Base-by-base conservation (phyloP, 2,329 filamentous ascomycete genomes). In the Fusarium sp. region DNA sequence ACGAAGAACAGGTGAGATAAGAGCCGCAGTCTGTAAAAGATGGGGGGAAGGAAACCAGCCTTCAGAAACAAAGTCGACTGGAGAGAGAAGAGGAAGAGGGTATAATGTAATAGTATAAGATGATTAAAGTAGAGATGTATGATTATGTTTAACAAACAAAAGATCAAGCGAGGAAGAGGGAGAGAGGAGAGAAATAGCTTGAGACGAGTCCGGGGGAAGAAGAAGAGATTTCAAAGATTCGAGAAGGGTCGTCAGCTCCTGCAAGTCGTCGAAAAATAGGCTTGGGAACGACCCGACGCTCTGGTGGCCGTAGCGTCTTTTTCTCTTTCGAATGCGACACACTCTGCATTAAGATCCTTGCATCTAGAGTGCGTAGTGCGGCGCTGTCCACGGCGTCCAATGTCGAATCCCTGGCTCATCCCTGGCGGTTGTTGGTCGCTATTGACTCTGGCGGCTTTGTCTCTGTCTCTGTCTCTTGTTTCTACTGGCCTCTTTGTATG, bases 271-370 rank as follows among this genome's bases (percentile, higher is more conserved):
- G 48, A 56, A 56, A 60, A 62, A 62, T 56, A 55, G 60, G 60
- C 61, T 60, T 65, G 61, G 51, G 48, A 65, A 51, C 65, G 67
- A 71, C 69, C 69, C 65, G 62, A 72, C 62, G 62, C 64, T 72
- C 67, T 72, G 69, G 70, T 72, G 70, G 70, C 59, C 56, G 70
- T 72, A 71, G 70, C 70, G 70, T 67, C 62, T 50, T 65, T 71
- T 70, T 65, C 56, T 51, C 47, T 69, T 62, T 68, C 44, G 51
- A 69, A 69, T 68, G 65, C 65, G 58, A 68, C 65, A 68, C 55
- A 65, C 60, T 68, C 65, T 68, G 65, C 65, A 68, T 69, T 68
- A 68, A 61, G 62, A 68, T 69, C 66, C 65, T 67, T 69, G 66
- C 65, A 58, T 67, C 19, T 45, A n/a, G 34, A 36, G 34, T 36